A percentile compares a stretch with the other conserved stretches of the same genome.
phyloP scores from a whole-genome alignment of 192 early-diverging fungal genomes.

The Umbelopsis vinacea region DNA sequence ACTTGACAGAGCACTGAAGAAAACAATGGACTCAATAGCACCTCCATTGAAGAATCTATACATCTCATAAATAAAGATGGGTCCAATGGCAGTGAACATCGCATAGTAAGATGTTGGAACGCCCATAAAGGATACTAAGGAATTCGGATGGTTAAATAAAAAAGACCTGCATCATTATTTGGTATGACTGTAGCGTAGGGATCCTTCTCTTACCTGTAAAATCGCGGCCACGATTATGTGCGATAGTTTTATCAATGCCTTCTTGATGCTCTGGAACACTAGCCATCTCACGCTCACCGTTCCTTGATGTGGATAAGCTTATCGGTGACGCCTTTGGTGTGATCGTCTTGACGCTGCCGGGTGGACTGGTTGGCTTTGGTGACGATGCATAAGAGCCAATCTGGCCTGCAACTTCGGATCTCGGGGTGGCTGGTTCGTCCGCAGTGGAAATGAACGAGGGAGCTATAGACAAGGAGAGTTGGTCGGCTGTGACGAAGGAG shows the following conservation, averaged over 20 bases:
- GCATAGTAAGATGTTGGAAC: slow-evolving; percentile 6
- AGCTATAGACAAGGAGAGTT: neutral
- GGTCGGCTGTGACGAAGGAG: slow-evolving; percentile 5
- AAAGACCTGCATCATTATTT: neutral
- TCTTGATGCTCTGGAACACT: no score
- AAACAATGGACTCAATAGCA: slow-evolving; percentile 23
- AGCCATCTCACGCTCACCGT: no score
- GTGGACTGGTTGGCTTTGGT: neutral
- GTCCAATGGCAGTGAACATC: neutral
- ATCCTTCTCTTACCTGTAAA: no score
- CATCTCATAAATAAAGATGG: slow-evolving; percentile 20
- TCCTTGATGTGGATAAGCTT: neutral
- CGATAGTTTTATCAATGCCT: no score
- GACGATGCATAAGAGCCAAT: neutral
- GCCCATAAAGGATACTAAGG: neutral
- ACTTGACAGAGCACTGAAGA: slow-evolving; percentile 12
- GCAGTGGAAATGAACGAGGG: neutral
- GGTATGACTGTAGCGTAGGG: no score
- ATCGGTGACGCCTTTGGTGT: neutral
- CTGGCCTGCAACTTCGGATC: neutral
- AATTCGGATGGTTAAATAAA: neutral
- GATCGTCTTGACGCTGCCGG: neutral
- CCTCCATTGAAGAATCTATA: slow-evolving; percentile 7
- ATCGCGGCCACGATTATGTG: no score
- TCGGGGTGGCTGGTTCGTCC: neutral